These are phyloP conservation scores for Rubia balearica DNA, from an alignment of 305 asterid species.

Conservation along the genomic window DNA sequence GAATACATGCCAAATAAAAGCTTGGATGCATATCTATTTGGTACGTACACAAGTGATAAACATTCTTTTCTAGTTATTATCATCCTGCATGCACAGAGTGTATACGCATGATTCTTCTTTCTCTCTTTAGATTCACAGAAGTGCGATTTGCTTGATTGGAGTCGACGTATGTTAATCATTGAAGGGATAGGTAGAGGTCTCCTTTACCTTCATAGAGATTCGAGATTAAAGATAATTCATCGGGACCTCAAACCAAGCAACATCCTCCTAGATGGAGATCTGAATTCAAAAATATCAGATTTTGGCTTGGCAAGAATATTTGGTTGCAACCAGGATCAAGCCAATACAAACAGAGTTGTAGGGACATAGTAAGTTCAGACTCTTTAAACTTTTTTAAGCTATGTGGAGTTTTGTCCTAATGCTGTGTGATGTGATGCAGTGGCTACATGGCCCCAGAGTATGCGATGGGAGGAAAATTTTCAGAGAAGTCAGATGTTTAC, in stretches of 20 bases:
- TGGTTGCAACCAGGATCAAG: not conserved
- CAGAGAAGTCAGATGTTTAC: conserved; percentile 22
- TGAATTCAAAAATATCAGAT: not conserved
- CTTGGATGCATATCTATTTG: conserved; percentile 15
- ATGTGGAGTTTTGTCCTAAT: not conserved
- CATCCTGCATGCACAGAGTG: no score
- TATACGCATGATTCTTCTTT: not conserved
- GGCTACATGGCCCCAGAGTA: conserved; percentile 39
- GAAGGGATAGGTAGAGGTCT: conserved; percentile 1
- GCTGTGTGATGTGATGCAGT: conserved; percentile 6
- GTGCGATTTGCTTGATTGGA: not conserved
- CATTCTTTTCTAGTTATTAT: not conserved
- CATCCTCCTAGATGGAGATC: not conserved
- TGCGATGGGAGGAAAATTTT: conserved; percentile 15
- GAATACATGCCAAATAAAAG: conserved; percentile 19
- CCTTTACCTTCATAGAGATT: not conserved
- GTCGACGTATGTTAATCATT: not conserved
- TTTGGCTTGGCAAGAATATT: not conserved
- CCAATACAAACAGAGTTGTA: not conserved
- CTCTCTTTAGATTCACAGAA: not conserved
- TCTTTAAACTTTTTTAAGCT: not conserved
- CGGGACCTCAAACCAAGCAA: conserved; percentile 1
- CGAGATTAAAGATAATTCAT: not conserved
- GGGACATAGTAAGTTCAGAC: not conserved
- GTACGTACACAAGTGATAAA: not conserved